Evolutionary conservation across 75 land plant genomes (phyloP), one percentile per base, ranked within the genome.

Genomic region (Cryptomeria japonica): DNA sequence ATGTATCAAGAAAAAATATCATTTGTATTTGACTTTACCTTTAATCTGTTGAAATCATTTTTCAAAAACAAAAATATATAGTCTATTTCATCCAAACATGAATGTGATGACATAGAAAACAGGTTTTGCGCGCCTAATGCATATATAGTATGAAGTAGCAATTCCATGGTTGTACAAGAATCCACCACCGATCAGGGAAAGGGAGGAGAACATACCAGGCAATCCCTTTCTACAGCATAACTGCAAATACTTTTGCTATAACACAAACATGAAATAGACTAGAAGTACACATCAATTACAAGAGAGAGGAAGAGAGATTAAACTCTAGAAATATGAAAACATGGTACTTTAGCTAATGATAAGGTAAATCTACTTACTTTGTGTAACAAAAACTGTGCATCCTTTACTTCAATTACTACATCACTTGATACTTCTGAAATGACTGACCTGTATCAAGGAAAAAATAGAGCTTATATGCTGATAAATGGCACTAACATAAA

Each of bases 381-480:
- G 86, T 95, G 95, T 14, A 95, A 82, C 73, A 89, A 64, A 90
- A 94, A 94, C 85, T 95, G 93, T 41, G 91, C 88, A 55, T 91
- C 91, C 44, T 92, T 95, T 2, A 94, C 88, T 83, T 84, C 84
- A 80, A 94, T 87, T 89, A 89, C 75, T 25, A 95, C 85, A 86
- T 95, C 96, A 51, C 87, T 86, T 18, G 95, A 92, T 89, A 95
- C 87, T 37, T 95, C 94, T 44, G 92, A 86, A 39, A 89, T 90
- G 28, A 94, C 95, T 87, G 92, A 90, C 92, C 95, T 95, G 91
- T 72, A 89, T 3, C 41, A n/a, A 5, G 0, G 56, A 87, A 90
- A 28, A 32, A 31, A 73, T 8, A 73, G 25, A n/a, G 32, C 14
- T 73, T 44, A 44, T 44, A 44, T 44, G 32, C 34, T 32, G 2